These are phyloP conservation scores for Ephemerocybe angulata DNA, from an alignment of 768 basidiomycete species.

Conservation along the genomic window DNA sequence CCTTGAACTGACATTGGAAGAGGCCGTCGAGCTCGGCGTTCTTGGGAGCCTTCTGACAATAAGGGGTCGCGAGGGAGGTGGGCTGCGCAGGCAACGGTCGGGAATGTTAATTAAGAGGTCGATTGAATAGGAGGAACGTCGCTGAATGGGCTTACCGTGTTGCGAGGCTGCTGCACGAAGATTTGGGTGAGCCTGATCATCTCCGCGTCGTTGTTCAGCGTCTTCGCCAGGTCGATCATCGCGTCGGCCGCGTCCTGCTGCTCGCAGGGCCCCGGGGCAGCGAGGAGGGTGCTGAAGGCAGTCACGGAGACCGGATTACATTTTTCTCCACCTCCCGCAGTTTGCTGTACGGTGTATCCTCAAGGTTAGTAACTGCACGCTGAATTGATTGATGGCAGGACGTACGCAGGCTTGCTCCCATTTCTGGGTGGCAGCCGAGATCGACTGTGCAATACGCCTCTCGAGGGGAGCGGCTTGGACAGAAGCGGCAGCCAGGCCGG, in stretches of 20 bases:
- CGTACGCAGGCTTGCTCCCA: slow-evolving; percentile 55
- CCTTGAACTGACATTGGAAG: slow-evolving; percentile 51
- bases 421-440: slow-evolving; percentile 41
- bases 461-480: slow-evolving; percentile 32
- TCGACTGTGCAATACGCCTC: slow-evolving; percentile 50
- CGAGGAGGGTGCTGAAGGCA: slow-evolving; percentile 58
- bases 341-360: too few relatives aligned
- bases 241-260: slow-evolving; percentile 55
- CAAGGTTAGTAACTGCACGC: too few relatives aligned
- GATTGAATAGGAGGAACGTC: background rate
- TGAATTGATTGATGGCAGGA: too few relatives aligned
- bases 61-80: slow-evolving; percentile 43
- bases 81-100: slow-evolving; percentile 27
- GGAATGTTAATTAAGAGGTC: slow-evolving; percentile 22
- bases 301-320: slow-evolving; percentile 57
- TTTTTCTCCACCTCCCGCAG: slow-evolving; percentile 52
- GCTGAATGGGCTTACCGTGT: slow-evolving; percentile 36
- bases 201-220: slow-evolving; percentile 36
- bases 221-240: slow-evolving; percentile 46
- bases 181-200: slow-evolving; percentile 45
- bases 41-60: slow-evolving; percentile 47
- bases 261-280: slow-evolving; percentile 48
- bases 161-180: slow-evolving; percentile 50
- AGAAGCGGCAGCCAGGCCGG: slow-evolving; percentile 29
- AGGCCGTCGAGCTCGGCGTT: slow-evolving; percentile 47